A percentile compares a stretch with the other conserved stretches of the same genome.
phyloP scores from a whole-genome alignment of 2,329 filamentous ascomycete species.

The Coniochaeta sp. region DNA sequence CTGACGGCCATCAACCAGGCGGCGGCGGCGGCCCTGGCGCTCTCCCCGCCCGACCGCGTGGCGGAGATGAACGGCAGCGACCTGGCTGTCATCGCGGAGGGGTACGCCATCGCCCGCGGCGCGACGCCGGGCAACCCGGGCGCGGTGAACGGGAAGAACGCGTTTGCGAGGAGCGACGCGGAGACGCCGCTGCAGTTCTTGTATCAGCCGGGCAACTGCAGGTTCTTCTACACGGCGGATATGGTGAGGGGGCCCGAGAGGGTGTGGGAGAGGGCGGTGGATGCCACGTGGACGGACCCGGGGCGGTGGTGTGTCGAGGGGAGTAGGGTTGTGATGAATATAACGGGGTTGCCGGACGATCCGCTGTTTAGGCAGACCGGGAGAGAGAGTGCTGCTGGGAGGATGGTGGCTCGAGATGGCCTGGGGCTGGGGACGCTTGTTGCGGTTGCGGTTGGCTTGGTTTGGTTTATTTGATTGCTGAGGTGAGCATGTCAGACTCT shows the following conservation, averaged over 20 bases:
- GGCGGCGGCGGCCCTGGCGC: slow-evolving; percentile 17
- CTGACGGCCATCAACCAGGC: slow-evolving; percentile 19
- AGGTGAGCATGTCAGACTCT: no score
- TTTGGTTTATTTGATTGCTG: not conserved
- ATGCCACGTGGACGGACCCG: slow-evolving; percentile 26
- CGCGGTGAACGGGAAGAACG: slow-evolving; percentile 27
- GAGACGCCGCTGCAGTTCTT: slow-evolving; percentile 35
- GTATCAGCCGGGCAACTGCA: slow-evolving; percentile 36
- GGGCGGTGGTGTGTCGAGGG: slow-evolving; percentile 22
- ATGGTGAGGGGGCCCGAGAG: slow-evolving; percentile 31
- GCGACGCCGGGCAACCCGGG: slow-evolving; percentile 14
- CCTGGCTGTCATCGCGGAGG: slow-evolving; percentile 21
- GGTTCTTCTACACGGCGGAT: slow-evolving; percentile 36
- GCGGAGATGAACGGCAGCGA: slow-evolving; percentile 10
- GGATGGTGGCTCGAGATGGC: not conserved
- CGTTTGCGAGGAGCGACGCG: slow-evolving; percentile 20
- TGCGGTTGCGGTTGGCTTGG: not conserved
- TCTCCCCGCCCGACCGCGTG: slow-evolving; percentile 10
- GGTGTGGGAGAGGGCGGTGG: slow-evolving; percentile 30
- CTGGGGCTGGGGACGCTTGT: not conserved
- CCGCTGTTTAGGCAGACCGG: not conserved
- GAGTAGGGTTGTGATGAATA: slow-evolving; percentile 16
- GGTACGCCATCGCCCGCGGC: slow-evolving; percentile 23
- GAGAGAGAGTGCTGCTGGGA: not conserved
- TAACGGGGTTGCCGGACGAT: slow-evolving; percentile 1